Evolutionary conservation across 108 stramenopile genomes (phyloP).

Genomic region (Chaetoceros tenuissimus): DNA sequence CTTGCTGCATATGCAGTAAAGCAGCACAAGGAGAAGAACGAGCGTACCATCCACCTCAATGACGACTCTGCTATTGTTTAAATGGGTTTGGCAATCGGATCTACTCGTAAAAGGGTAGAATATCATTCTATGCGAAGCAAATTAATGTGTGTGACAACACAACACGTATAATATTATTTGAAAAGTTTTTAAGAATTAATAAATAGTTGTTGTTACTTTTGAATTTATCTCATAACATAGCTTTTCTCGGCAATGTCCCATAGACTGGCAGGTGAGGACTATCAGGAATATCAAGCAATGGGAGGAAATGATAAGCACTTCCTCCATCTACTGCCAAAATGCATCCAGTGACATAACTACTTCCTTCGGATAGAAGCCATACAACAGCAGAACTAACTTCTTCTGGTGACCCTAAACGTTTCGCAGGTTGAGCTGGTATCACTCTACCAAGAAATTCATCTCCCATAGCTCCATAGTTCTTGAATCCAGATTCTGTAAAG

Average conservation of each 20-base stretch:
- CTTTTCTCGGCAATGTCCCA: conserved; percentile 48
- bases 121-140: no score
- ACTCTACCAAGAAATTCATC: conserved; percentile 55
- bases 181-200: no score
- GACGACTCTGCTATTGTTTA: background rate
- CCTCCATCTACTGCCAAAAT: conserved; percentile 66
- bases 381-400: conserved; percentile 64
- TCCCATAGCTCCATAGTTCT: conserved; percentile 70
- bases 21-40: background rate
- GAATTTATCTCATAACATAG: conserved; percentile 33
- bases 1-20: background rate
- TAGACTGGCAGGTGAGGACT: conserved; percentile 53
- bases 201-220: no score
- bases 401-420: conserved; percentile 56
- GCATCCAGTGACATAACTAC: conserved; percentile 62
- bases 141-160: no score
- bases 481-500: conserved; percentile 72
- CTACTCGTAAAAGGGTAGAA: no score
- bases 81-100: no score
- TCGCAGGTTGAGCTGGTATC: conserved; percentile 50
- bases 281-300: conserved; percentile 65
- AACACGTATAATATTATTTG: no score
- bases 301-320: conserved; percentile 49
- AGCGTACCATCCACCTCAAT: background rate
- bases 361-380: conserved; percentile 62